Evolutionary conservation across 805 yeast genomes (phyloP).

Genomic region (Wickerhamiella siamensis): DNA sequence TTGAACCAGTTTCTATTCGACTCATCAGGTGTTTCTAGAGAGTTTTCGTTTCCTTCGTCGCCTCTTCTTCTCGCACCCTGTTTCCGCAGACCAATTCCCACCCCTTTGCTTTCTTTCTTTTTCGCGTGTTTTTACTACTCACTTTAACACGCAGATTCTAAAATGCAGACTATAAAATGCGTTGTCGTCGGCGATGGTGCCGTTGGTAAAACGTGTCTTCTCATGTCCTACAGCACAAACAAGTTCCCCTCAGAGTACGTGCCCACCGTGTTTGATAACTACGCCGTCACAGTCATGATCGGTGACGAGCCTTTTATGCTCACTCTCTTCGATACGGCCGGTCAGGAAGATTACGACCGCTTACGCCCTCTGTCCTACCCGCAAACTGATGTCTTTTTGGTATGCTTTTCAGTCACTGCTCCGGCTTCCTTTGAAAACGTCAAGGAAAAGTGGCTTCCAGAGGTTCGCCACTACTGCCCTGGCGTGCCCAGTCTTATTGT

Average conservation of each 20-base stretch:
- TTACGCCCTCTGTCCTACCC: slow-evolving; percentile 94
- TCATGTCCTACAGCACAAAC: slow-evolving; percentile 90
- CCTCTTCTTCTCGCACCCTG: too few relatives aligned
- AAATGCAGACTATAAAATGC: slow-evolving; percentile 40
- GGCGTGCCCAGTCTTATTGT: slow-evolving; percentile 95
- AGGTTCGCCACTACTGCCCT: slow-evolving; percentile 95
- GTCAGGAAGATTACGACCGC: slow-evolving; percentile 98
- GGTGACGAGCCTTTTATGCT: slow-evolving; percentile 97
- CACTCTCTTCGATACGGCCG: slow-evolving; percentile 97
- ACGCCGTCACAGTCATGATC: slow-evolving; percentile 36
- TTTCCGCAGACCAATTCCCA: too few relatives aligned
- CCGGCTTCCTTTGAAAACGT: slow-evolving; percentile 97
- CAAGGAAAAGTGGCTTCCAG: slow-evolving; percentile 97
- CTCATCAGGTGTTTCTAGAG: too few relatives aligned
- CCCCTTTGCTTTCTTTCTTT: too few relatives aligned
- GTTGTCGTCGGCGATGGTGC: slow-evolving; percentile 99
- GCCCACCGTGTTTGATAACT: slow-evolving; percentile 92
- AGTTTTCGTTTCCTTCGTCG: too few relatives aligned
- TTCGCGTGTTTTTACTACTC: not conserved
- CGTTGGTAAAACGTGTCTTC: slow-evolving; percentile 90
- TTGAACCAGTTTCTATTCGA: too few relatives aligned
- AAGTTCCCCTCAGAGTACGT: slow-evolving; percentile 97
- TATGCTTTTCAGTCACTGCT: slow-evolving; percentile 90
- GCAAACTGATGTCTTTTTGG: slow-evolving; percentile 90
- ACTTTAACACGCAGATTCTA: too few relatives aligned